Conservation (phyloP, 768 basidiomycete genomes). For the Suillus tomentosus region DNA sequence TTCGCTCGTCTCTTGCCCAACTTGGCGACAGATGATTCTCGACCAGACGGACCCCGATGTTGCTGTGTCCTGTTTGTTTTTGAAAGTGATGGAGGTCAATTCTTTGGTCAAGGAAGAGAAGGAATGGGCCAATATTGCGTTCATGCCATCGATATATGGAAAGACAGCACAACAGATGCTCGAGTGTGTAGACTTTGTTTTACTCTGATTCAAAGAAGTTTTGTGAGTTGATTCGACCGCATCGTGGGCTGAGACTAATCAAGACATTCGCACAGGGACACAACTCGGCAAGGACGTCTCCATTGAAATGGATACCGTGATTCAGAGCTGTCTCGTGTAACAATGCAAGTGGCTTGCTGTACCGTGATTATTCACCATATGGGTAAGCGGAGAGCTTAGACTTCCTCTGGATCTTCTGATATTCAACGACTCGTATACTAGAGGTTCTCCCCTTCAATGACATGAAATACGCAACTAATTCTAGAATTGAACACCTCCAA, state of each 20-base stretch:
- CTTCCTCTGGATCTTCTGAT: background rate
- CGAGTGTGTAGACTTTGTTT: constrained; percentile 7
- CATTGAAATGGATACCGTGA: background rate
- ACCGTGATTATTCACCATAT: background rate
- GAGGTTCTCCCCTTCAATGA: background rate
- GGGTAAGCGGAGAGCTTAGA: background rate
- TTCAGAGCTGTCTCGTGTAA: background rate
- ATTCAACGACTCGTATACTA: background rate
- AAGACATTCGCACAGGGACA: background rate
- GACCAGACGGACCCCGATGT: constrained; percentile 6
- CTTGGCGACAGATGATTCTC: background rate
- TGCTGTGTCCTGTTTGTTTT: constrained; percentile 2
- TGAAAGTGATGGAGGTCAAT: constrained; percentile 6
- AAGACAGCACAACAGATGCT: constrained; percentile 5
- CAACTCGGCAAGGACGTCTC: background rate
- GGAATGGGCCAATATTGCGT: background rate
- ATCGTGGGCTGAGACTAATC: background rate
- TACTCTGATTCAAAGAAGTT: background rate
- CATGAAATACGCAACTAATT: background rate
- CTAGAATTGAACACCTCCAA: background rate
- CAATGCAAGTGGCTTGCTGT: background rate
- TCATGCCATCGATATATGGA: background rate
- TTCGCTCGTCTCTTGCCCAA: background rate
- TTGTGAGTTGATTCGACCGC: too few relatives aligned
- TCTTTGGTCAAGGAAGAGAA: constrained; percentile 7